Base-by-base conservation (phyloP, 148 eudicot genomes). In the Bassia scoparia region DNA sequence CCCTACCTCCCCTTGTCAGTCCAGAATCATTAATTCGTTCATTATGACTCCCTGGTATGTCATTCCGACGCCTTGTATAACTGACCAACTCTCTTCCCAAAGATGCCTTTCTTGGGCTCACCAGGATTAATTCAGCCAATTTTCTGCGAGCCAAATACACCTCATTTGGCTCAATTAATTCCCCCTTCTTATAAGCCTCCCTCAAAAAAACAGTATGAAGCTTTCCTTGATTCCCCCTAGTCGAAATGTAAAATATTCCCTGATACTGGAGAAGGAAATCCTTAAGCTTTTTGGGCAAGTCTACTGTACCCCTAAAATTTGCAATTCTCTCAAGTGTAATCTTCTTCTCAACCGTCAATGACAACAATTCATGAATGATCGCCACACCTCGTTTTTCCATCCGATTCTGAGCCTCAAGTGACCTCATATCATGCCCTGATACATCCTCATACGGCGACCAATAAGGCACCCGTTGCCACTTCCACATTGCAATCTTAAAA, bases 391-490 rank as follows among this genome's bases (percentile, higher is more conserved):
- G 81, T 76, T 95, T 95, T 85, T 95, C 97, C 90, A 90, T 77
- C 53, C 99, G 83, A 81, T 80, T 89, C 75, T 91, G 96, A 13
- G 99, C 99, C 87, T 95, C 99, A 4, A 82, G 61, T 3, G 99
- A 91, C 77, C 99, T 82, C 96, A 91, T 68, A 72, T 95, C 99
- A 72, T 89, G 92, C 54, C 89, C 96, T 2, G 89, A 86, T 23
- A 96, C 76, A 78, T 96, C 91, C 75, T 92, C 99, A 72, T 96
- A 96, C 0, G 96, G 99, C 8, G 97, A 90, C 99, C 99, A 96
- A 80, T 96, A 96, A 1, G 99, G 99, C 76, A 92, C 43, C 77
- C 99, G 71, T 76, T 96, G 99, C 99, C 99, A 96, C 68, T 90
- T 92, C 99, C 99, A 92, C 76, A 96, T 84, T 7, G 90, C 99